phyloP scores from a whole-genome alignment of 208 protist species.

The Trypanosoma rangeli region DNA sequence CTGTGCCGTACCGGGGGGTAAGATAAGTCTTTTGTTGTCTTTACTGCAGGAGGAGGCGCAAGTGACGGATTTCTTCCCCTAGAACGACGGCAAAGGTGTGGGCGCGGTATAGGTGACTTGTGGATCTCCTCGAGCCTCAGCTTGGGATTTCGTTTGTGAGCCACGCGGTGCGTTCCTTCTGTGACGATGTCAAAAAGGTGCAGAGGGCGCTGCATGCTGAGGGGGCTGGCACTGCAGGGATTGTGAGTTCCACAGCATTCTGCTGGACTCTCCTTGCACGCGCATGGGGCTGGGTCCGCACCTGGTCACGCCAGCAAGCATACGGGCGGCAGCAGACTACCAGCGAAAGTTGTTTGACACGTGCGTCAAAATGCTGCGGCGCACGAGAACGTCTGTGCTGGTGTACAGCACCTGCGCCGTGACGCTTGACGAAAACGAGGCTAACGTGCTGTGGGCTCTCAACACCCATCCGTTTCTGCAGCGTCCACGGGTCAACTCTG shows the following conservation, averaged over 20 bases:
- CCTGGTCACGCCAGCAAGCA: conserved; percentile 25
- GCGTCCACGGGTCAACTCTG: conserved; percentile 41
- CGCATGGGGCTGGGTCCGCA: conserved; percentile 75
- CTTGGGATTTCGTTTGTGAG: conserved; percentile 21
- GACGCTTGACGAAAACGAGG: conserved; percentile 81
- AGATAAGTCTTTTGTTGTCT: conserved; percentile 84
- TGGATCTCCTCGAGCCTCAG: conserved; percentile 39
- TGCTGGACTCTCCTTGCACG: conserved; percentile 87
- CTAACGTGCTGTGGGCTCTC: conserved; percentile 59
- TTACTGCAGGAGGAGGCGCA: conserved; percentile 36
- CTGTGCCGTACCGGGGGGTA: conserved; percentile 93
- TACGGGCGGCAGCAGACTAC: conserved; percentile 56
- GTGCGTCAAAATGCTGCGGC: conserved; percentile 42
- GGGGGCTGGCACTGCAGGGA: not conserved
- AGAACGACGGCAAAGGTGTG: not conserved
- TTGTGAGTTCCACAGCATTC: conserved; percentile 56
- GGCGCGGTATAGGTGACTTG: conserved; percentile 36
- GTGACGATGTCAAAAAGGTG: conserved; percentile 28
- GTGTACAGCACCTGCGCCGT: conserved; percentile 77
- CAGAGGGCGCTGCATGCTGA: not conserved
- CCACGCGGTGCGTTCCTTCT: conserved; percentile 11
- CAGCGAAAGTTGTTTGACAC: conserved; percentile 76
- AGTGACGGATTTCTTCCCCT: conserved; percentile 23
- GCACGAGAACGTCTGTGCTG: conserved; percentile 25
- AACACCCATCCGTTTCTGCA: conserved; percentile 37